A percentile compares a stretch with the other conserved stretches of the same genome.
Conservation (phyloP, 1,284 basidiomycete species). For the Moniliella sp. region DNA sequence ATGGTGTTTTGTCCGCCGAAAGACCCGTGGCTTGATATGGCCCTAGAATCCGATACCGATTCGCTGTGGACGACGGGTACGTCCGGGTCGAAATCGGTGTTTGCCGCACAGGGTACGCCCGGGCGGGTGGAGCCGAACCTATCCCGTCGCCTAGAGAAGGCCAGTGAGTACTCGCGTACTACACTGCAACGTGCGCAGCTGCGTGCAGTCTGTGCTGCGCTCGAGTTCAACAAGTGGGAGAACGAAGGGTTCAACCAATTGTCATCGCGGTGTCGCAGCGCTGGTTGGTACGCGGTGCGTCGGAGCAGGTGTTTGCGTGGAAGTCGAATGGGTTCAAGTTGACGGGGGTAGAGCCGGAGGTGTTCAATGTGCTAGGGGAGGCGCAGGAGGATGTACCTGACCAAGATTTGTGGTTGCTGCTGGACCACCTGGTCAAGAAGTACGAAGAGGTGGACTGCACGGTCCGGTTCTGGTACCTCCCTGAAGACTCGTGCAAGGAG, state of each 20-base stretch:
- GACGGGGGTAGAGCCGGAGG: slow-evolving; percentile 1
- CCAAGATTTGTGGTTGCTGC: slow-evolving; percentile 27
- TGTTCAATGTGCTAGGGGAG: slow-evolving; percentile 8
- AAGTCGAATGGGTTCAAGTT: slow-evolving; percentile 21
- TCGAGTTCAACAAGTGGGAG: slow-evolving; percentile 25
- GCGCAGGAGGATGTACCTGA: slow-evolving; percentile 24
- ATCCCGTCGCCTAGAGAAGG: slow-evolving; percentile 18
- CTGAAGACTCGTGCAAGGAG: slow-evolving; percentile 5
- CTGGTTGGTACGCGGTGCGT: slow-evolving; percentile 28
- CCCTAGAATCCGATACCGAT: no score
- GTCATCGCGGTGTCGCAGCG: slow-evolving; percentile 23
- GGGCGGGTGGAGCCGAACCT: slow-evolving; percentile 16
- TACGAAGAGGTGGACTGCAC: slow-evolving; percentile 30
- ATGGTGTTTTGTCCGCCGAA: slow-evolving; percentile 4
- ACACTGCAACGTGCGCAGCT: slow-evolving; percentile 14
- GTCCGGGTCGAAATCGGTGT: no score
- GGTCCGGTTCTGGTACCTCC: slow-evolving; percentile 26
- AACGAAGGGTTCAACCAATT: slow-evolving; percentile 29
- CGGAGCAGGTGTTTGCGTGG: slow-evolving; percentile 28
- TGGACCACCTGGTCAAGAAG: slow-evolving; percentile 15
- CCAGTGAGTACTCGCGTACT: slow-evolving; percentile 10
- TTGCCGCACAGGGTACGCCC: no score
- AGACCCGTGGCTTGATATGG: background rate
- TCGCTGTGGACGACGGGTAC: no score
- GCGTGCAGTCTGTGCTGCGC: slow-evolving; percentile 19